Base-by-base conservation (phyloP, 2,329 filamentous ascomycete species). In the Aspergillus fructus region DNA sequence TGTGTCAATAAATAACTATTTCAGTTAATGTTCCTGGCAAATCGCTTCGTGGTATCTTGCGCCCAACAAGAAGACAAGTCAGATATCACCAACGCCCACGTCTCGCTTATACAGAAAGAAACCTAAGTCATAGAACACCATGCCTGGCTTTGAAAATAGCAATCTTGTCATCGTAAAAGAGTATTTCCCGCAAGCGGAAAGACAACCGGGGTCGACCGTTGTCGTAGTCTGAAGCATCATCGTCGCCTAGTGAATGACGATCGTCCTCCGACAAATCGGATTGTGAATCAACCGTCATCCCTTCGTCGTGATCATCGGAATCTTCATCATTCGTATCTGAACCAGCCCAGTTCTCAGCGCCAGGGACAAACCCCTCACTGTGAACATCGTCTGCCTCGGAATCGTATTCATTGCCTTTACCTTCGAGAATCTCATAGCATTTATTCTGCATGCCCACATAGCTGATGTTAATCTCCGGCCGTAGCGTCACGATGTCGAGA, bases 101-200 rank as follows among this genome's bases (percentile, higher is more conserved):
- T 30, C 34, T 11, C 34, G 37, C 30, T 52, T 24, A 33, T 21
- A 33, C 7, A 19, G 3, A 47, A 15, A 51, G 33, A 57, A 39
- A n/a, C 48, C 41, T n/a, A 47, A 41, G 56, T 72, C 66, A 78
- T 47, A 79, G 66, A 61, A 72, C 67, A 49, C 83, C 86, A 73
- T 90, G 87, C 59, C 90, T 83, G 33, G 89, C 88, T 71, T 88
- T 89, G 76, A 93, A 93, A 57, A 93, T 87, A 27, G 88, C 86
- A 53, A 91, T 85, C 73, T 91, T 90, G 70, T 93, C 90, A 70
- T 93, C 90, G 67, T 91, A 93, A 73, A 91, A 93, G 61, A 93
- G 74, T 62, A 94, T 93, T 77, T 93, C 89, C 60, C 89, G 80
- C 63, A 93, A 76, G 54, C 85, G 81, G 59, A 93, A 80, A 65